Base-by-base conservation (phyloP, 164 flowering plant species). In the Protea cynaroides region DNA sequence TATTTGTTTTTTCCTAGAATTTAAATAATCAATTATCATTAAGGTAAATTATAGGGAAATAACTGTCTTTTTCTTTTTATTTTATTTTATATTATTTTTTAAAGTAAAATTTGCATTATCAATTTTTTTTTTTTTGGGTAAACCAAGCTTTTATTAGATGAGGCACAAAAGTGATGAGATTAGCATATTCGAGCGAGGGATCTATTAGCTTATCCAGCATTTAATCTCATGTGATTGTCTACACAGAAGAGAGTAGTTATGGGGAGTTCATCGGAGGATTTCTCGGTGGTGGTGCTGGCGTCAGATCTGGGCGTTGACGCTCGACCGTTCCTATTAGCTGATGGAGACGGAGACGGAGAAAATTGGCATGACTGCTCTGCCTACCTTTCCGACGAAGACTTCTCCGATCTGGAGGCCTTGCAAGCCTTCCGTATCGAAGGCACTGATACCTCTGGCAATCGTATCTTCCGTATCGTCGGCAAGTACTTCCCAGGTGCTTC, bases 301-400 rank as follows among this genome's bases (percentile, higher is more conserved):
- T 92, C 98, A 0, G 98, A 92, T 76, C 80, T 86, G 17, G 94
- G 90, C 18, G 59, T 92, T 0, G 96, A 89, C 52, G 84, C 84
- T n/a, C 86, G 88, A 3, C 84, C 96, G 18, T 83, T 92, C 64
- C 44, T 90, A 36, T 51, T 75, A 52, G 19, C 74, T 13, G 65
- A 79, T 13, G 65, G 79, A n/a, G 82, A 70, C 18, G 51, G 66
- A n/a, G 67, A 22, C 15, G 63, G 59, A 21, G 64, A 13, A 1
- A 15, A 3, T 1, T 93, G 94, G 94, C 90, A 88, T 65, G 96
- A 92, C 59, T 90, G 96, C 72, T 73, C 86, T 60, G 73, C 87
- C 23, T 24, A 76, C 55, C 83, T 85, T 25, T 25, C 79, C 53
- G 83, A 78, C 57, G 86, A 84, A 14, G 94, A 88, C 58, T 93